Conservation (phyloP, 129 eudicot genomes). For the Pseudognaphalium luteoalbum region DNA sequence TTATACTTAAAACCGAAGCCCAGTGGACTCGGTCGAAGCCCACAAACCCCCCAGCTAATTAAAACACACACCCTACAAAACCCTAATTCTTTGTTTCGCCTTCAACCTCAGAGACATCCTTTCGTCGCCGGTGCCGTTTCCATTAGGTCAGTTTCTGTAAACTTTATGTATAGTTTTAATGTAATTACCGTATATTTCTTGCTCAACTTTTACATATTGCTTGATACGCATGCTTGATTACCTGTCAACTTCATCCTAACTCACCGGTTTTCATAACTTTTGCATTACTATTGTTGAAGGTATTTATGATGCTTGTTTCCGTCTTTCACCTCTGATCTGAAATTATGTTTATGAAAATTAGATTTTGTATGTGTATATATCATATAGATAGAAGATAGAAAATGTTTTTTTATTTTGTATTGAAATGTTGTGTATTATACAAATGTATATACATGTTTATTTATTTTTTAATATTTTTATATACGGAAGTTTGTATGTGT, state of each 20-base stretch:
- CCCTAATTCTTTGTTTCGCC: constrained; percentile 26
- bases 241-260: no score
- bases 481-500: neutral
- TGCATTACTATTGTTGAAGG: neutral
- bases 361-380: neutral
- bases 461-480: neutral
- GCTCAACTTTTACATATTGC: neutral
- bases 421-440: neutral
- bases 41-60: neutral
- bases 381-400: neutral
- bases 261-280: neutral
- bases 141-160: constrained; percentile 1
- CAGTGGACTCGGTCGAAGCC: constrained; percentile 12
- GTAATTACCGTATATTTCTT: neutral
- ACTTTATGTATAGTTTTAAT: neutral
- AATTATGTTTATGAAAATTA: neutral
- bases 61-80: constrained; percentile 18
- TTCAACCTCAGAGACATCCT: constrained; percentile 1
- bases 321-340: neutral
- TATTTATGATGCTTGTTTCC: neutral
- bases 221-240: neutral
- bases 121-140: constrained; percentile 17
- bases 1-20: neutral
- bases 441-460: neutral
- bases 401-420: no score